Percentiles rank a stretch among this genome's conserved stretches.
Evolutionary conservation across 352 stramenopile genomes (phyloP).

Genomic region (Globisporangium uncinulatum): DNA sequence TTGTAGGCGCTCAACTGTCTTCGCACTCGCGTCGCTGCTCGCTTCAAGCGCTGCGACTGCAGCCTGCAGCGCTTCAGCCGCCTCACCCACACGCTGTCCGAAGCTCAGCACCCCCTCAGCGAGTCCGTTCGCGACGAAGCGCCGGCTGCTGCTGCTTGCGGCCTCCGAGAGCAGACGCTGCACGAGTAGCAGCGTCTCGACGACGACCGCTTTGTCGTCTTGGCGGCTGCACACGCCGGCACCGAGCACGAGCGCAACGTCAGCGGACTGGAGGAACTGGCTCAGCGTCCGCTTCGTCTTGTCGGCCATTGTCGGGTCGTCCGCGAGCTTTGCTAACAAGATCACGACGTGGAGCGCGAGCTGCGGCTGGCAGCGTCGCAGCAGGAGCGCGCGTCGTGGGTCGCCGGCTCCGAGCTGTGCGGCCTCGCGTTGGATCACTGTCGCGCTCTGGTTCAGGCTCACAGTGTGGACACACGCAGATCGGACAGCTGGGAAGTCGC

Average conservation of each 20-base stretch:
- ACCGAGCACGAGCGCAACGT: conserved; percentile 55
- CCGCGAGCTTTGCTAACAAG: conserved; percentile 46
- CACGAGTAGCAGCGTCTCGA: conserved; percentile 57
- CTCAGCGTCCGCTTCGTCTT: conserved; percentile 61
- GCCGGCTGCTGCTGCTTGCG: conserved; percentile 30
- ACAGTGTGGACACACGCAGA: conserved; percentile 46
- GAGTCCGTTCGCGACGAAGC: conserved; percentile 52
- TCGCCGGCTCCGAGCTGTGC: conserved; percentile 43
- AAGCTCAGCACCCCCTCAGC: conserved; percentile 58
- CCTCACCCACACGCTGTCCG: conserved; percentile 41
- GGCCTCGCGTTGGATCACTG: conserved; percentile 65
- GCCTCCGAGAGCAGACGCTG: conserved; percentile 40
- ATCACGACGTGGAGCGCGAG: conserved; percentile 70
- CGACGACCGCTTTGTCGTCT: conserved; percentile 59
- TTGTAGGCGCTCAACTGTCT: conserved; percentile 51
- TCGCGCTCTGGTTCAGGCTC: conserved; percentile 71
- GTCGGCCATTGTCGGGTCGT: conserved; percentile 44
- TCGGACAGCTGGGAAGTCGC: conserved; percentile 36
- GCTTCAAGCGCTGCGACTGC: conserved; percentile 41
- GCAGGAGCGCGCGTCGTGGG: conserved; percentile 25
- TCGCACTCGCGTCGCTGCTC: conserved; percentile 34
- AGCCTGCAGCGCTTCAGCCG: conserved; percentile 53
- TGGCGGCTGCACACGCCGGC: conserved; percentile 49
- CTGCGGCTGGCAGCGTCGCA: conserved; percentile 52
- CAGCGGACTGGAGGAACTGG: conserved; percentile 68